Percentiles rank a stretch among this genome's conserved stretches.
phyloP scores from a whole-genome alignment of 306 rosid species.

The Alnus glutinosa region DNA sequence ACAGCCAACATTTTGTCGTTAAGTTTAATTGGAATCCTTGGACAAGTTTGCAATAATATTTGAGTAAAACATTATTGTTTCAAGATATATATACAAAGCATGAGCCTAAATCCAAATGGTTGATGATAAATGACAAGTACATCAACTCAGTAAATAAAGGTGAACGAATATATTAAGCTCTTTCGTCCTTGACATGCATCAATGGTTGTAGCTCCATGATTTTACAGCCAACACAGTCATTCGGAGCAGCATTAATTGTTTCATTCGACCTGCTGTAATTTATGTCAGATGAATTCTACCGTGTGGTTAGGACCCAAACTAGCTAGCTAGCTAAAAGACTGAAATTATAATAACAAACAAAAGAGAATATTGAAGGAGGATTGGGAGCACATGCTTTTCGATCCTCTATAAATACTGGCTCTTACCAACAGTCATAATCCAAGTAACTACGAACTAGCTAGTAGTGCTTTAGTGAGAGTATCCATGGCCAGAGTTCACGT shows the following conservation, averaged over 20 bases:
- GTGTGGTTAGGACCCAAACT: not conserved
- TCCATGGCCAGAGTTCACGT: conserved; percentile 23
- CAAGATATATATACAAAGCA: too few species aligned
- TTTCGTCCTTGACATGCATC: too few species aligned
- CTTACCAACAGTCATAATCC: not conserved
- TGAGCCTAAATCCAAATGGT: too few species aligned
- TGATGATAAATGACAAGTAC: too few species aligned
- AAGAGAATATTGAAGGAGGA: conserved; percentile 1
- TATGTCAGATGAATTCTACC: not conserved
- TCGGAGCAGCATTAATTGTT: too few species aligned
- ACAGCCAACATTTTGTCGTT: not conserved
- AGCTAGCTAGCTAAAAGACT: not conserved
- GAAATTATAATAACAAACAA: not conserved
- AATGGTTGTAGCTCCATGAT: too few species aligned
- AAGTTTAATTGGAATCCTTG: not conserved
- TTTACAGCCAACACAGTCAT: too few species aligned
- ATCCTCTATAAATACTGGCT: conserved; percentile 18
- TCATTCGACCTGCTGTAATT: not conserved
- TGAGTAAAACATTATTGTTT: not conserved
- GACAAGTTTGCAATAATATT: not conserved
- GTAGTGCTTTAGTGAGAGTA: not conserved
- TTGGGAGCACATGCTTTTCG: not conserved
- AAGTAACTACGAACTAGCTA: not conserved
- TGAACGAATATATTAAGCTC: too few species aligned
- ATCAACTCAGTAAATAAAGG: too few species aligned